These are phyloP conservation scores for Radiomyces spectabilis DNA, from an alignment of 192 early-diverging fungal genomes.

Conservation along the genomic window DNA sequence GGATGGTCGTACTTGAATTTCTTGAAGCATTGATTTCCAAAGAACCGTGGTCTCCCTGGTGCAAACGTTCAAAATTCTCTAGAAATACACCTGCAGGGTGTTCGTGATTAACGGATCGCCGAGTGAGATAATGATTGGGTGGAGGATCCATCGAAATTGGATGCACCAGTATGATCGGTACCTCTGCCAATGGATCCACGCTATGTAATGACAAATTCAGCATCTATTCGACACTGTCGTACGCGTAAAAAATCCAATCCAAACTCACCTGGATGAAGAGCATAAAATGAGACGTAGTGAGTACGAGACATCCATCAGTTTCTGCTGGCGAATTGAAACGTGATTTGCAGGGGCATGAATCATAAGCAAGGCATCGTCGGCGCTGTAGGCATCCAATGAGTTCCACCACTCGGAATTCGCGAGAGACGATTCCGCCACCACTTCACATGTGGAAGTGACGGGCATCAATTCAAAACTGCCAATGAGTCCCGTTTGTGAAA, in stretches of 20 bases:
- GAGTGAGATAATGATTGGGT: too few relatives aligned
- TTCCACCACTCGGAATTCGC: conserved; percentile 14
- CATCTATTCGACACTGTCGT: not conserved
- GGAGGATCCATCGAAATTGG: conserved; percentile 12
- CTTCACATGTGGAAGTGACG: conserved; percentile 7
- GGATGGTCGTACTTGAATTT: too few relatives aligned
- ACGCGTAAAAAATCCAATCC: not conserved
- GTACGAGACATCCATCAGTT: conserved; percentile 1
- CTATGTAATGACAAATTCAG: conserved; percentile 3
- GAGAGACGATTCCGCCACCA: not conserved
- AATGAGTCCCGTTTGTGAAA: not conserved
- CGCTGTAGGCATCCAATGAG: not conserved
- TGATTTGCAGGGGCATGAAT: not conserved
- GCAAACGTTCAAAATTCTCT: too few relatives aligned
- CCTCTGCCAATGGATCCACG: conserved; percentile 2
- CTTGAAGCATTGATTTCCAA: too few relatives aligned
- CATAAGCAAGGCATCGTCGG: conserved; percentile 7
- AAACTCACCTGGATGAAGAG: not conserved
- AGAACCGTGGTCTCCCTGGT: too few relatives aligned
- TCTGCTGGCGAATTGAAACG: not conserved
- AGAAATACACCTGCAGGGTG: too few relatives aligned
- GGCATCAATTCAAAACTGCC: conserved; percentile 2
- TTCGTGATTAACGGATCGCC: too few relatives aligned
- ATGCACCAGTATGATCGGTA: conserved; percentile 7
- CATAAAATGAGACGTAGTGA: not conserved